Base-by-base conservation (phyloP, 2,329 filamentous ascomycete species). In the Aotearoamyces nothofagi region DNA sequence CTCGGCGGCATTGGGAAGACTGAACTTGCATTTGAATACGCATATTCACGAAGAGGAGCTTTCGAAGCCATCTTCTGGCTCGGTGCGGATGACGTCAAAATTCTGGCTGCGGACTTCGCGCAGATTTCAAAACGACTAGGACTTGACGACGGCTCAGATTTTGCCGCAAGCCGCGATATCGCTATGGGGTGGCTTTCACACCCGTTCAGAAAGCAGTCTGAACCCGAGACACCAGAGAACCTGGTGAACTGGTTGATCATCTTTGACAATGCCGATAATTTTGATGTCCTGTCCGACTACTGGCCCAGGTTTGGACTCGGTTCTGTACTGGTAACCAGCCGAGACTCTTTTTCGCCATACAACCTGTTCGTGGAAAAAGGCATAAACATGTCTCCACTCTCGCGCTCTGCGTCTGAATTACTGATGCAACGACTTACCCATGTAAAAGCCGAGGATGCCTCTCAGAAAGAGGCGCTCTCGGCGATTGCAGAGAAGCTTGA, bases 191-290 rank as follows among this genome's bases (percentile, higher is more conserved):
- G 31, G 36, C 27, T 36, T 4, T 20, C 26, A 10, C 26, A 29
- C 10, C 31, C 31, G 6, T 4, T 15, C 17, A 27, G 14, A 22
- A n/a, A 10, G 17, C 23, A 12, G 11, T 14, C 24, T 13, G 14
- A 10, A 10, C 9, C 15, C 17, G 24, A 14, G 9, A 19, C 27
- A 9, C n/a, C n/a, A n/a, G n/a, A n/a, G n/a, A n/a, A n/a, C n/a
- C n/a, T n/a, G n/a, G n/a, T n/a, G n/a, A n/a, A n/a, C n/a, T 46
- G 43, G 43, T 29, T 46, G 13, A 17, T 44, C 2, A 36, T 45
- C n/a, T 38, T 39, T 16, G 43, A 45, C 25, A 46, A 46, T 26
- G 41, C 31, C 11, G 42, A 45, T 16, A 33, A 42, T 22, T 24
- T 23, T 5, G 34, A 41, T 4, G 26, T 35, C 1, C 15, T 46